Evolutionary conservation across 208 protist species (phyloP).

Genomic region (Zelonia costaricensis): DNA sequence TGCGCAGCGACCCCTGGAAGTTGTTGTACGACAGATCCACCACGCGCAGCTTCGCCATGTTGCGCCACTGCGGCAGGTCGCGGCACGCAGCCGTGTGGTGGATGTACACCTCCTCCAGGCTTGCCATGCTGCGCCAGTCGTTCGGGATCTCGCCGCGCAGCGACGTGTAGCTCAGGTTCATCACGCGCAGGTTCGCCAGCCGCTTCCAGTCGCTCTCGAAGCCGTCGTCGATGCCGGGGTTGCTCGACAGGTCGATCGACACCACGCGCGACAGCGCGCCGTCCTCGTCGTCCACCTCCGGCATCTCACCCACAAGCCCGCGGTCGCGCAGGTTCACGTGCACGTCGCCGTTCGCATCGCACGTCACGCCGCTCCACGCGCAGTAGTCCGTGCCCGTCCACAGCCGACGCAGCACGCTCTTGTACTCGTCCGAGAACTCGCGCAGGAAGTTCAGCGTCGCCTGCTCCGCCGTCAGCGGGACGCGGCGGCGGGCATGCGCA

Average conservation of each 20-base stretch:
- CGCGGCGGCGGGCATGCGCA: background rate
- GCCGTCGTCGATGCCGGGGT: conserved; percentile 11
- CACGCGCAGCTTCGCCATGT: conserved; percentile 18
- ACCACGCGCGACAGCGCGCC: conserved; percentile 7
- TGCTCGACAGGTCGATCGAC: conserved; percentile 29
- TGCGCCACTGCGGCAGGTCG: conserved; percentile 23
- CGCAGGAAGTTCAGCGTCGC: conserved; percentile 26
- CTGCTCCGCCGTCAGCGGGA: conserved; percentile 6
- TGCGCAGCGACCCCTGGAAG: conserved; percentile 13
- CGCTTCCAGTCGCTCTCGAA: conserved; percentile 12
- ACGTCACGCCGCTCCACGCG: conserved; percentile 23
- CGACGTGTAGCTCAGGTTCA: conserved; percentile 25
- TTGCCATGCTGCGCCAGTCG: conserved; percentile 19
- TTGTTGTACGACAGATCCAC: conserved; percentile 28
- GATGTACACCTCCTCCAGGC: conserved; percentile 22
- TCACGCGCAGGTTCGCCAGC: conserved; percentile 18
- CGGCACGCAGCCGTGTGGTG: conserved; percentile 23
- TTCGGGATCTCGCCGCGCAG: conserved; percentile 14
- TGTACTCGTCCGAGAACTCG: conserved; percentile 18
- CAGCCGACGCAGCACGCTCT: conserved; percentile 7
- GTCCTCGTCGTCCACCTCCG: conserved; percentile 4
- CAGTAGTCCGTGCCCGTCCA: conserved; percentile 30
- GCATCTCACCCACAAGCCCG: conserved; percentile 17
- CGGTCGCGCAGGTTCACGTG: conserved; percentile 14
- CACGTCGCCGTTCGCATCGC: conserved; percentile 24